Percentiles rank a stretch among this genome's conserved stretches.
Evolutionary conservation across 257 asterid genomes (phyloP).

Genomic region (Linderniella brevidens): DNA sequence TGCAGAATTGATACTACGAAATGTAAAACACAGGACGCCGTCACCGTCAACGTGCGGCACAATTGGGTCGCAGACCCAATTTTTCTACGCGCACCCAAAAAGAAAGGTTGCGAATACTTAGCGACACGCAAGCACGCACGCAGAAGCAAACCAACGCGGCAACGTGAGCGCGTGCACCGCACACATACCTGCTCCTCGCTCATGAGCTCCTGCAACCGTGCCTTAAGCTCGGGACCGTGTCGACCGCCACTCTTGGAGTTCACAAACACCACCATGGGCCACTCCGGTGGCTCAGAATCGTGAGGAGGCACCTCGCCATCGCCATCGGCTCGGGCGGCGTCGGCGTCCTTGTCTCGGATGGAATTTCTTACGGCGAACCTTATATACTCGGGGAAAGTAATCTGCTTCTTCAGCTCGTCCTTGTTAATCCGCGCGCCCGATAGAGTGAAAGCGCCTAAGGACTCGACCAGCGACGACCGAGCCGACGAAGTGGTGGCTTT

Average conservation of each 20-base stretch:
- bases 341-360: slow-evolving; percentile 38
- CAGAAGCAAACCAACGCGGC: not conserved
- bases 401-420: slow-evolving; percentile 53
- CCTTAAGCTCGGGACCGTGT: slow-evolving; percentile 83
- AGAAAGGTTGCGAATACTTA: not conserved
- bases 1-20: too few relatives aligned
- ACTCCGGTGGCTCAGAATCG: slow-evolving; percentile 28
- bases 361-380: slow-evolving; percentile 66
- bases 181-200: slow-evolving; percentile 75
- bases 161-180: slow-evolving; percentile 1
- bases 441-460: slow-evolving; percentile 51
- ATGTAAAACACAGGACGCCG: too few relatives aligned
- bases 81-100: too few relatives aligned
- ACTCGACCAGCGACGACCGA: slow-evolving; percentile 55
- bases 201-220: slow-evolving; percentile 71
- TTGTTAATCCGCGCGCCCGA: slow-evolving; percentile 46
- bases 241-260: slow-evolving; percentile 89
- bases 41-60: too few relatives aligned
- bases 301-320: slow-evolving; percentile 25
- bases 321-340: slow-evolving; percentile 18
- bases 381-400: slow-evolving; percentile 59
- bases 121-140: not conserved
- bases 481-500: slow-evolving; percentile 25
- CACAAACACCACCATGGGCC: slow-evolving; percentile 54
- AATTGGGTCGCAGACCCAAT: too few relatives aligned